These are phyloP conservation scores for Camptophora hylomeconis DNA, from an alignment of 2,329 filamentous ascomycete genomes.

Conservation along the genomic window DNA sequence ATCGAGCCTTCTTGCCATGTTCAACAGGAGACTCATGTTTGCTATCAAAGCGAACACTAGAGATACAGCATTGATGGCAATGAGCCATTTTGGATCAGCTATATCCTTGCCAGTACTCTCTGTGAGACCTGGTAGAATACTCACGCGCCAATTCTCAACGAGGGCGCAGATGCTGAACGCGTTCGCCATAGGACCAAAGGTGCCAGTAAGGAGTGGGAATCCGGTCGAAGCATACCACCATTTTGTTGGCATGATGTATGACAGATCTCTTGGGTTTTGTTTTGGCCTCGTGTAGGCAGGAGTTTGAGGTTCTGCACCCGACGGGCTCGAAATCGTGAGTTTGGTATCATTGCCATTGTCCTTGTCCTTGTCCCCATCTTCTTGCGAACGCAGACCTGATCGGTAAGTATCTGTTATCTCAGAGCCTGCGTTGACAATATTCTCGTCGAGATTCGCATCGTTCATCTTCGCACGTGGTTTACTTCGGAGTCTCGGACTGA, in stretches of 20 bases:
- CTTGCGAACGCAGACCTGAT: neutral
- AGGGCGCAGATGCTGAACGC: conserved; percentile 44
- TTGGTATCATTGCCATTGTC: conserved; percentile 1
- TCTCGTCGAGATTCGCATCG: conserved; percentile 41
- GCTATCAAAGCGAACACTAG: conserved; percentile 40
- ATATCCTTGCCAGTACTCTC: conserved; percentile 34
- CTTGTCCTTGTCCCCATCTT: conserved; percentile 20
- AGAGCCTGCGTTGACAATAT: conserved; percentile 34
- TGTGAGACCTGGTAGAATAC: conserved; percentile 32
- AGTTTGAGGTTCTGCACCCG: no score
- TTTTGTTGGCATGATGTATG: conserved; percentile 20
- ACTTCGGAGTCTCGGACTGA: no score
- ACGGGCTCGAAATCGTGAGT: conserved; percentile 7
- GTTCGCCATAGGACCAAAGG: conserved; percentile 42
- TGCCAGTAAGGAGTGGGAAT: conserved; percentile 43
- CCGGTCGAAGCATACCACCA: conserved; percentile 52
- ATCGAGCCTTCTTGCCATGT: conserved; percentile 43
- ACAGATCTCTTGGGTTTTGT: neutral
- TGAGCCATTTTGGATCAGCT: conserved; percentile 41
- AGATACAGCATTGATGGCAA: conserved; percentile 43
- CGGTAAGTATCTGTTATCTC: conserved; percentile 28
- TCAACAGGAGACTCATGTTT: conserved; percentile 43
- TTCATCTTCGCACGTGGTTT: no score
- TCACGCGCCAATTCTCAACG: conserved; percentile 42
- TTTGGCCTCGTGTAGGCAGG: neutral